These are phyloP conservation scores for Tetracladium maxilliforme DNA, from an alignment of 2,329 filamentous ascomycete species.

Conservation along the genomic window DNA sequence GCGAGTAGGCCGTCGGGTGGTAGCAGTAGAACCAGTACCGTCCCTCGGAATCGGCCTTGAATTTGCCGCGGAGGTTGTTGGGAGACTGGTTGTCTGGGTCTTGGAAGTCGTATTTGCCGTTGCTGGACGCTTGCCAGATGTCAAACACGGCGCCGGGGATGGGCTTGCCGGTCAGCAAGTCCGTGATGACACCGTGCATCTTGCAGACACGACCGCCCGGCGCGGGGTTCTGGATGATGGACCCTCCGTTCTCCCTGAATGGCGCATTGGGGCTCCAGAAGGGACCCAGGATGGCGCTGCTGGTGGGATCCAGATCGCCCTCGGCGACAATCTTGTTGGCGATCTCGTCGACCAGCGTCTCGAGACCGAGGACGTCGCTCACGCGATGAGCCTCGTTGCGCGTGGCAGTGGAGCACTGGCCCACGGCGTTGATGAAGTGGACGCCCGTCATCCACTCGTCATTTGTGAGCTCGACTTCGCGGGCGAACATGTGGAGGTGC, in stretches of 20 bases:
- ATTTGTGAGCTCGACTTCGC: constrained; percentile 61
- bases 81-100: constrained; percentile 55
- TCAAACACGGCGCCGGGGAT: constrained; percentile 58
- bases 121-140: constrained; percentile 65
- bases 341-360: constrained; percentile 55
- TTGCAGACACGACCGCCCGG: constrained; percentile 43
- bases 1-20: constrained; percentile 57
- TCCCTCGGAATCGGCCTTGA: constrained; percentile 54
- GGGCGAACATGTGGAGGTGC: constrained; percentile 66
- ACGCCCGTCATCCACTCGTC: constrained; percentile 69
- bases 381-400: constrained; percentile 64
- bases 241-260: constrained; percentile 51
- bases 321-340: constrained; percentile 49
- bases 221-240: constrained; percentile 47
- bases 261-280: constrained; percentile 67
- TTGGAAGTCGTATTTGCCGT: constrained; percentile 65
- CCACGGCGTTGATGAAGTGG: constrained; percentile 60
- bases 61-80: constrained; percentile 68
- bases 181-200: constrained; percentile 56
- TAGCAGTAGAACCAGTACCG: constrained; percentile 63
- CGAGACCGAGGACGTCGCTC: constrained; percentile 59
- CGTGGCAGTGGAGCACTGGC: constrained; percentile 47
- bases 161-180: constrained; percentile 49
- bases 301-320: constrained; percentile 48
- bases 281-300: constrained; percentile 60